phyloP scores from a whole-genome alignment of 2,329 filamentous ascomycete species.

The Monosporascus ibericus region DNA sequence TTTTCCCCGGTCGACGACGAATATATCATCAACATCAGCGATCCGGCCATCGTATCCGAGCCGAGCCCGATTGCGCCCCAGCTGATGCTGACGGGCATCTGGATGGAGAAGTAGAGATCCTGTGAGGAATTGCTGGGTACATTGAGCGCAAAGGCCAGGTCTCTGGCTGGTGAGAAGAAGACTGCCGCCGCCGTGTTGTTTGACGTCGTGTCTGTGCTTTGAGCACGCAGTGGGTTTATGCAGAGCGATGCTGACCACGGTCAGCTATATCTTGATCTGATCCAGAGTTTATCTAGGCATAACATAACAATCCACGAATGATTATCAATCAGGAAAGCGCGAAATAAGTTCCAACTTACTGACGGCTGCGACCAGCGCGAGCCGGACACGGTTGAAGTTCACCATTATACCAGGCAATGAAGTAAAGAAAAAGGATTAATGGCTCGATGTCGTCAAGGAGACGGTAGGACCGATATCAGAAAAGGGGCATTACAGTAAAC shows the following conservation, averaged over 20 bases:
- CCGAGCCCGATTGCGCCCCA: constrained; percentile 54
- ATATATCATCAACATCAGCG: constrained; percentile 52
- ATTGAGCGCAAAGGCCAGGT: constrained; percentile 60
- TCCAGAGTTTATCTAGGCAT: background rate
- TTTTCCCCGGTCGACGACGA: constrained; percentile 37
- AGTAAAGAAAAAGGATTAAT: background rate
- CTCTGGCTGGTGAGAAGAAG: constrained; percentile 20
- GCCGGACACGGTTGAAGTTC: background rate
- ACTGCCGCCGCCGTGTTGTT: constrained; percentile 15
- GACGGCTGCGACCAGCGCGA: background rate
- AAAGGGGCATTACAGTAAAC: background rate
- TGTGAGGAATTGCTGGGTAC: constrained; percentile 59
- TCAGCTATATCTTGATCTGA: too few species aligned
- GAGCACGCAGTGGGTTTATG: constrained; percentile 8
- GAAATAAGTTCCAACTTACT: background rate
- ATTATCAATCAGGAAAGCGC: too few species aligned
- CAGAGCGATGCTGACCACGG: background rate
- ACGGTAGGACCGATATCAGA: background rate
- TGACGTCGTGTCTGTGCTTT: constrained; percentile 7
- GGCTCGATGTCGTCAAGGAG: background rate
- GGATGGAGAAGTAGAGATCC: constrained; percentile 50
- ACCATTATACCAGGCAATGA: background rate
- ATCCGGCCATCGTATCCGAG: constrained; percentile 41
- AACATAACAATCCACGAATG: background rate
- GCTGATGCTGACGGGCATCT: constrained; percentile 36